Conservation (phyloP, 1,284 basidiomycete species). For the Heterobasidion occidentale region DNA sequence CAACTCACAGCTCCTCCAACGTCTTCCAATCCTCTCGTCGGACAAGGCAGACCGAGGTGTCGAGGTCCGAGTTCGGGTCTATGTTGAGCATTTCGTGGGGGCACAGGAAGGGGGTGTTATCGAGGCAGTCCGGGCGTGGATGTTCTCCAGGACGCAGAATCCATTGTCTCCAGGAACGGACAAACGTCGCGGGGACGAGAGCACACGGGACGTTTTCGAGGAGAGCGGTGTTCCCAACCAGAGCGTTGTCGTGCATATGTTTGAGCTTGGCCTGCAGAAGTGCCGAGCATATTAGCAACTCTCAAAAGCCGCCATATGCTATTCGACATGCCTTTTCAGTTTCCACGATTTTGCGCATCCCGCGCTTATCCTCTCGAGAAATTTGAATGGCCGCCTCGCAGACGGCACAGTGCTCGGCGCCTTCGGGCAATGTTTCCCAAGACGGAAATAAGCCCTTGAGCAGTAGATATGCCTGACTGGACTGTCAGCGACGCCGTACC, state of each 20-base stretch:
- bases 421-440: conserved; percentile 50
- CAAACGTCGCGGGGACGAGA: conserved; percentile 51
- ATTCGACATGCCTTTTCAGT: conserved; percentile 52
- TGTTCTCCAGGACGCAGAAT: conserved; percentile 46
- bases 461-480: conserved; percentile 44
- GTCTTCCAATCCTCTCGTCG: conserved; percentile 56
- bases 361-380: conserved; percentile 50
- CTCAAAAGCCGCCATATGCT: neutral
- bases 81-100: conserved; percentile 55
- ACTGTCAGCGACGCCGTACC: neutral
- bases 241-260: conserved; percentile 49
- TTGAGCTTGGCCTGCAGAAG: conserved; percentile 45
- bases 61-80: conserved; percentile 61
- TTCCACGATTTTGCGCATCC: conserved; percentile 52
- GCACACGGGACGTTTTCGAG: conserved; percentile 45
- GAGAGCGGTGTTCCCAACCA: conserved; percentile 34
- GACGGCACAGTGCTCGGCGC: conserved; percentile 45
- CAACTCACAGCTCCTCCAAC: conserved; percentile 45
- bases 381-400: conserved; percentile 51
- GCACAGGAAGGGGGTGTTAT: conserved; percentile 60
- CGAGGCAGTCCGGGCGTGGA: conserved; percentile 49
- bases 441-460: conserved; percentile 50
- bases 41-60: conserved; percentile 46
- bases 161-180: conserved; percentile 65
- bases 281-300: conserved; percentile 3